These are phyloP conservation scores for Lepiota venenata DNA, from an alignment of 768 basidiomycete species.

Conservation along the genomic window DNA sequence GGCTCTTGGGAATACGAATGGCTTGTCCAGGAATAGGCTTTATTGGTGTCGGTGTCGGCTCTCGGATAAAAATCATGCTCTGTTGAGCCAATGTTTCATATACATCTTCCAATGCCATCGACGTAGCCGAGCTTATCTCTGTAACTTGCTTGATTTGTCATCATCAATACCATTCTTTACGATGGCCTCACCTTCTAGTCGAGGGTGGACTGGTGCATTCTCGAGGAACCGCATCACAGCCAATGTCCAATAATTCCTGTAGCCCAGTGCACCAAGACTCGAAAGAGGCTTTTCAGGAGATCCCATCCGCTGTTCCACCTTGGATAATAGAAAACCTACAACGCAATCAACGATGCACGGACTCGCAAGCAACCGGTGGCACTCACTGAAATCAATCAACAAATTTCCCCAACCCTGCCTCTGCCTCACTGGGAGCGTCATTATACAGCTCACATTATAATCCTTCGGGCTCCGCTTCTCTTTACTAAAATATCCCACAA, in stretches of 20 bases:
- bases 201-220: slow-evolving; percentile 54
- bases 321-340: slow-evolving; percentile 91
- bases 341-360: slow-evolving; percentile 5
- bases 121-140: slow-evolving; percentile 85
- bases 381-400: slow-evolving; percentile 96
- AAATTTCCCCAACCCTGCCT: slow-evolving; percentile 96
- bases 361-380: not conserved
- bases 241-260: slow-evolving; percentile 92
- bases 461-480: slow-evolving; percentile 96
- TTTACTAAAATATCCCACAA: slow-evolving; percentile 98
- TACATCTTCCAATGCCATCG: slow-evolving; percentile 90
- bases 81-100: slow-evolving; percentile 69
- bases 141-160: slow-evolving; percentile 9
- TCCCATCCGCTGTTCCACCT: slow-evolving; percentile 87
- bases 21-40: slow-evolving; percentile 75
- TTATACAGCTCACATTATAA: slow-evolving; percentile 98
- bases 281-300: slow-evolving; percentile 97
- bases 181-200: slow-evolving; percentile 62
- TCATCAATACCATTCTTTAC: not conserved
- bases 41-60: slow-evolving; percentile 45
- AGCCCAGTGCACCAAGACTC: slow-evolving; percentile 88
- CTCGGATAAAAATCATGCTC: slow-evolving; percentile 65
- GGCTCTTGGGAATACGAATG: slow-evolving; percentile 69
- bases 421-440: slow-evolving; percentile 95
- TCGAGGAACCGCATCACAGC: slow-evolving; percentile 77